A percentile compares a stretch with the other conserved stretches of the same genome.
phyloP scores from a whole-genome alignment of 768 basidiomycete genomes.

The Trametes gibbosa region DNA sequence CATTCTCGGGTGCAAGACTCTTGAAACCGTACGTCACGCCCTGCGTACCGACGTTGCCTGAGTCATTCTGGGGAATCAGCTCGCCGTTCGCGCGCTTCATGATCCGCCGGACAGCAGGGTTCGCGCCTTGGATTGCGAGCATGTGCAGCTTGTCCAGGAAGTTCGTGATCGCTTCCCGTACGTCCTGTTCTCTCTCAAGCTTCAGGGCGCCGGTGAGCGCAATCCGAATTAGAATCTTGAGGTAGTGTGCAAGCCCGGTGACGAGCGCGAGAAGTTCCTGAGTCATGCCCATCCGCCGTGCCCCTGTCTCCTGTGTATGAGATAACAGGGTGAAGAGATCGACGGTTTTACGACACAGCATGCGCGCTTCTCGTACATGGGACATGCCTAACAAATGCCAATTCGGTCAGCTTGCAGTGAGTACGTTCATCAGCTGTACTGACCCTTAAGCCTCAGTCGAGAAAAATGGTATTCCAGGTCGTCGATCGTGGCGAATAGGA shows the following conservation, averaged over 20 bases:
- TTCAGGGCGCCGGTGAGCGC: slow-evolving; percentile 94
- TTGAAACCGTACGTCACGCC: slow-evolving; percentile 91
- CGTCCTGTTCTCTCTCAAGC: slow-evolving; percentile 86
- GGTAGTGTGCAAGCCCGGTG: slow-evolving; percentile 97
- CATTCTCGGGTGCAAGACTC: slow-evolving; percentile 86
- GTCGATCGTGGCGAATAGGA: slow-evolving; percentile 94
- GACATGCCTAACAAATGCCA: slow-evolving; percentile 71
- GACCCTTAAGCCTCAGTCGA: slow-evolving; percentile 80
- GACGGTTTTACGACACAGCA: slow-evolving; percentile 98
- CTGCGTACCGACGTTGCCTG: slow-evolving; percentile 71
- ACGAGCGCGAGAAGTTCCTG: slow-evolving; percentile 96
- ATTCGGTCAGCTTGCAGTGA: background rate
- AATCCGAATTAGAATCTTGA: slow-evolving; percentile 98
- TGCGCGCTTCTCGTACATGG: slow-evolving; percentile 95
- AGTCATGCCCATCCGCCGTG: slow-evolving; percentile 92
- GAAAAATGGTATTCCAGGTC: slow-evolving; percentile 90
- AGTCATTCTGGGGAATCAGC: slow-evolving; percentile 34
- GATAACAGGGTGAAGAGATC: slow-evolving; percentile 96
- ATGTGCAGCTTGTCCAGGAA: slow-evolving; percentile 94
- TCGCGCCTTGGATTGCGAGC: slow-evolving; percentile 82
- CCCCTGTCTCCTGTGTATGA: slow-evolving; percentile 90
- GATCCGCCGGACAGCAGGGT: slow-evolving; percentile 72
- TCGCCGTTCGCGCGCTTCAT: slow-evolving; percentile 77
- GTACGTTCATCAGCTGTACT: slow-evolving; percentile 21
- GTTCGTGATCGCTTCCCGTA: slow-evolving; percentile 78